Evolutionary conservation across 306 rosid genomes (phyloP).

Genomic region (Dicorynia guianensis): DNA sequence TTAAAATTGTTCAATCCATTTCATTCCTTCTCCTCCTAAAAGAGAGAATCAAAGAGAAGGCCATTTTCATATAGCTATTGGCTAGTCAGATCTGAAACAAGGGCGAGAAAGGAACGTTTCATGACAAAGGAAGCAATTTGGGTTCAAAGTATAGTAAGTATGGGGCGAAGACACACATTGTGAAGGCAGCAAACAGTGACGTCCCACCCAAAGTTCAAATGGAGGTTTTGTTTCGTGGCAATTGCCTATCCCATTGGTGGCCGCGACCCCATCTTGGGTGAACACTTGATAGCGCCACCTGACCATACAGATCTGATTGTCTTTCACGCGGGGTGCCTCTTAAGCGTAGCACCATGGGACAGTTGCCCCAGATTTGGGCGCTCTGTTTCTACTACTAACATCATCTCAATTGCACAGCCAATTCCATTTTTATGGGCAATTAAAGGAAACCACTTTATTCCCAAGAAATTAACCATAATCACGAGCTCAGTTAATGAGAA

Average conservation of each 20-base stretch:
- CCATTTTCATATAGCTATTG: background rate
- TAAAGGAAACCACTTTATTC: background rate
- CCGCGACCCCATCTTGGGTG: conserved; percentile 24
- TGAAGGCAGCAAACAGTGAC: conserved; percentile 23
- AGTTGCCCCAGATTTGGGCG: conserved; percentile 10
- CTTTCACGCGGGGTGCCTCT: background rate
- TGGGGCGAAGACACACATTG: background rate
- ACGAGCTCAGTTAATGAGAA: background rate
- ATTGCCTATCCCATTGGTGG: conserved; percentile 25
- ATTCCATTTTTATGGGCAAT: background rate
- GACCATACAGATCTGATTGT: conserved; percentile 31
- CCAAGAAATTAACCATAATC: background rate
- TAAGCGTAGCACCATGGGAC: background rate
- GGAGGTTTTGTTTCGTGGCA: conserved; percentile 28
- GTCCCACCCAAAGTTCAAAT: conserved; percentile 5
- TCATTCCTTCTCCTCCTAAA: background rate
- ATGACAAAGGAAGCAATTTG: background rate
- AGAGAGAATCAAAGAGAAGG: background rate
- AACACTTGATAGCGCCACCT: conserved; percentile 39
- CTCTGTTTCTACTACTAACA: background rate
- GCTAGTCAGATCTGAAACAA: too few species aligned
- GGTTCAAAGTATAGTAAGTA: background rate
- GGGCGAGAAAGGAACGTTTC: background rate
- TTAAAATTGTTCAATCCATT: background rate
- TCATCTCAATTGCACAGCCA: background rate